Evolutionary conservation across 2,329 filamentous ascomycete species (phyloP), one percentile per base, ranked within the genome.

Genomic region (Bisporella sp.): DNA sequence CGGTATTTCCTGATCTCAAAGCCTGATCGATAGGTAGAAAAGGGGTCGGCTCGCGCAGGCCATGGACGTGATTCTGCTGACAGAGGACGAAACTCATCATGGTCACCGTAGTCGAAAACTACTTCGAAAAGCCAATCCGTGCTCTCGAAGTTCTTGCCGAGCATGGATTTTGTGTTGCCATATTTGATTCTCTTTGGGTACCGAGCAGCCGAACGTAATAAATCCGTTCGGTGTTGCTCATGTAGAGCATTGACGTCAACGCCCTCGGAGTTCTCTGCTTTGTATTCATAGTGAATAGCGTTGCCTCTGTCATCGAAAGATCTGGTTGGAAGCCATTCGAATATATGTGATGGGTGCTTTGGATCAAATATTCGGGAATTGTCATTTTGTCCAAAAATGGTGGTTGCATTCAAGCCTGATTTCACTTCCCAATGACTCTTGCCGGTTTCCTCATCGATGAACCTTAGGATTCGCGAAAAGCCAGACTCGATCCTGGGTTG

Each of bases 1-100:
- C n/a, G n/a, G n/a, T n/a, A n/a, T n/a, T n/a, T n/a, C n/a, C n/a
- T 42, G 12, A 46, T 35, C 30, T 50, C 48, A 28, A 46, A 50
- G 3, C 48, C 43, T 41, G 32, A 33, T 12, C 35, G 42, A 32
- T 46, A 46, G n/a, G 48, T 28, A 8, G 48, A 50, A 30, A 50
- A 50, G 28, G 42, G 35, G 35, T 50, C 48, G 3, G 31, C 3
- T 31, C 48, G 42, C 33, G 31, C 33, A 13, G 11, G 21, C 45
- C 45, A 46, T 35, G 12, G 45, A 9, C 12, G 6, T 11, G 6
- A 35, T 9, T 46, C 45, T 6, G n/a, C 21, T 6, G 30, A 39
- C 30, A n/a, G 33, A 32, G 45, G 45, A 39, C 29, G 7, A 21
- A 21, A 11, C 31, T 8, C 12, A 39, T 46, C 45, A 39, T 21